A percentile compares a stretch with the other conserved stretches of the same genome.
Conservation (phyloP, 495 filamentous ascomycete species). For the Oidiodendron maius region DNA sequence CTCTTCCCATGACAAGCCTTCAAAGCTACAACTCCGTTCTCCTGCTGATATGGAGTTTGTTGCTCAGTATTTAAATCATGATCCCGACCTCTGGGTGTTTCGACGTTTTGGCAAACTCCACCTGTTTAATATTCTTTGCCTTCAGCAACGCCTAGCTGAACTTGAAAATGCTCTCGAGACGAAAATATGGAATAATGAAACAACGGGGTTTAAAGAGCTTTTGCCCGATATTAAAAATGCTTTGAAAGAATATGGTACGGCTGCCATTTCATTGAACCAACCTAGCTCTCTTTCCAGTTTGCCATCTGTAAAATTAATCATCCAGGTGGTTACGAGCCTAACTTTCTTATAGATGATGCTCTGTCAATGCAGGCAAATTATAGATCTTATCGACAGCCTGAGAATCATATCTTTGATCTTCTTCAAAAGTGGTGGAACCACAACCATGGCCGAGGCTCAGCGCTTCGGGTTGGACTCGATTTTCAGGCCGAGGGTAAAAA, state of each 20-base stretch:
- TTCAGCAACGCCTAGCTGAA: constrained; percentile 9
- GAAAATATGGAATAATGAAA: constrained; percentile 7
- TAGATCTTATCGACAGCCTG: constrained; percentile 9
- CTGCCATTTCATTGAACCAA: too few relatives aligned
- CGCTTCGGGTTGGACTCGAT: constrained; percentile 4
- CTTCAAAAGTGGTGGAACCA: constrained; percentile 1
- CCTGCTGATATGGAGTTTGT: too few relatives aligned
- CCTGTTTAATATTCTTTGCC: constrained; percentile 11
- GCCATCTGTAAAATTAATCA: not conserved
- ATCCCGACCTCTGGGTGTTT: constrained; percentile 15
- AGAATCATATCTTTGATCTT: constrained; percentile 6
- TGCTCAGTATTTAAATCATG: too few relatives aligned
- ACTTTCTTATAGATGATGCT: constrained; percentile 5
- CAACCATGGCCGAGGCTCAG: not conserved
- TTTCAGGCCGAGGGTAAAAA: not conserved
- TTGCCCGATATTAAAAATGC: constrained; percentile 5
- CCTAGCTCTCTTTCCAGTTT: too few relatives aligned
- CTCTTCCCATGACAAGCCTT: too few relatives aligned
- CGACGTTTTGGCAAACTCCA: constrained; percentile 14
- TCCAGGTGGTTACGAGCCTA: not conserved
- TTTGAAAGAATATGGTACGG: constrained; percentile 14
- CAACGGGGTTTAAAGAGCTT: constrained; percentile 4
- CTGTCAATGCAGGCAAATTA: constrained; percentile 7
- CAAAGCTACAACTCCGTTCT: too few relatives aligned
- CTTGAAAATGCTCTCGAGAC: constrained; percentile 10